Evolutionary conservation across 305 asterid genomes (phyloP), one percentile per base, ranked within the genome.

Genomic region (Solanum hybrid): DNA sequence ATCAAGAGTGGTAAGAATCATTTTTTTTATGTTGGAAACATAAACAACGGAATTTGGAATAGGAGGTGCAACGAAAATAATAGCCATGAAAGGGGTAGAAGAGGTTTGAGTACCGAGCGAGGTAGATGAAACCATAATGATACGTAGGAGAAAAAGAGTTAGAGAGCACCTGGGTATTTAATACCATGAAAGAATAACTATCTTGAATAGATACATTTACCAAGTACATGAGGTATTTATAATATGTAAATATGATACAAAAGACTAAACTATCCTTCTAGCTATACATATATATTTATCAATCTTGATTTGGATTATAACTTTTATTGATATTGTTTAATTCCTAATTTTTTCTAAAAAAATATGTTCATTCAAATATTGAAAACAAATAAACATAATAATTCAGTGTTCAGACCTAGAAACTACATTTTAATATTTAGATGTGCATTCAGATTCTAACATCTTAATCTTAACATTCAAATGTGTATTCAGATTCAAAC

Each of bases 251-350:
- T 57, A 57, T 18, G 24, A 57, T 6, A 1, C 11, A 57, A 57
- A 6, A 18, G 10, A 57, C 24, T 57, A 18, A 57, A 57, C 8
- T 57, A 57, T 57, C 69, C 69, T 57, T 57, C 2, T 18, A 16
- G 22, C n/a, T 51, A 51, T 51, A 51, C 8, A 46, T 12, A 46
- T 39, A 40, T 40, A 11, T 40, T 37, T 37, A 37, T 37, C 67
- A 46, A 7, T 2, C 5, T 13, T 46, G n/a, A 57, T 0, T 20
- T 10, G 18, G 6, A 1, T 3, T 57, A 2, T 4, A 1, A 57
- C 4, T 18, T 51, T 51, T 51, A 51, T 16, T 51, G 64, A 2
- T 46, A 51, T 51, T 51, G 3, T 51, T 51, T 51, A 16, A 51
- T 51, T 51, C 22, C 8, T 51, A 51, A 2, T 51, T 51, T 46